A percentile compares a stretch with the other conserved stretches of the same genome.
phyloP scores from a whole-genome alignment of 2,329 filamentous ascomycete species.

The Fusarium oxysporum region DNA sequence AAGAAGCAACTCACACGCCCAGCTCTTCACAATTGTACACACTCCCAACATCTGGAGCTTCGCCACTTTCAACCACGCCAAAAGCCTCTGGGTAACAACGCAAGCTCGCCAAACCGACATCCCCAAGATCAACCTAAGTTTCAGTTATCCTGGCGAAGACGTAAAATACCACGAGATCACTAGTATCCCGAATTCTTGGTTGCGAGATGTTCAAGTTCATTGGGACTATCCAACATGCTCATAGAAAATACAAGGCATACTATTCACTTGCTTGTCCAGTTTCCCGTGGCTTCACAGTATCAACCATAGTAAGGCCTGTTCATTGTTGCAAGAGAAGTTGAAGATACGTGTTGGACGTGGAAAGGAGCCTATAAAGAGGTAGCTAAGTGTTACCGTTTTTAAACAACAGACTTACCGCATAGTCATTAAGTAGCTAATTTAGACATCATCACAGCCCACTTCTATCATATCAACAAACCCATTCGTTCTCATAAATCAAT shows the following conservation, averaged over 20 bases:
- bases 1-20: neutral
- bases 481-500: neutral
- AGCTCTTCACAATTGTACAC: neutral
- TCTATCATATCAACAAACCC: too few relatives aligned
- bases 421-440: fast-evolving
- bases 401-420: fast-evolving
- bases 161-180: neutral
- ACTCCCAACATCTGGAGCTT: neutral
- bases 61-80: neutral
- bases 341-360: neutral
- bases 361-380: fast-evolving
- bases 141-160: neutral
- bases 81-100: neutral
- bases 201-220: neutral
- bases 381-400: fast-evolving
- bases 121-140: neutral
- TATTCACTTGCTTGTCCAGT: neutral
- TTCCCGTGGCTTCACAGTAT: fast-evolving
- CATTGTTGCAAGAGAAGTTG: fast-evolving
- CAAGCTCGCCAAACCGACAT: neutral
- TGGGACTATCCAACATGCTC: fast-evolving
- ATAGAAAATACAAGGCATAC: neutral
- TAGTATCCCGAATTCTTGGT: neutral
- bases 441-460: too few relatives aligned
- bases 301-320: too few relatives aligned